These are phyloP conservation scores for Aegilops bicornis DNA, from an alignment of 176 grass and related monocot species.

Conservation along the genomic window DNA sequence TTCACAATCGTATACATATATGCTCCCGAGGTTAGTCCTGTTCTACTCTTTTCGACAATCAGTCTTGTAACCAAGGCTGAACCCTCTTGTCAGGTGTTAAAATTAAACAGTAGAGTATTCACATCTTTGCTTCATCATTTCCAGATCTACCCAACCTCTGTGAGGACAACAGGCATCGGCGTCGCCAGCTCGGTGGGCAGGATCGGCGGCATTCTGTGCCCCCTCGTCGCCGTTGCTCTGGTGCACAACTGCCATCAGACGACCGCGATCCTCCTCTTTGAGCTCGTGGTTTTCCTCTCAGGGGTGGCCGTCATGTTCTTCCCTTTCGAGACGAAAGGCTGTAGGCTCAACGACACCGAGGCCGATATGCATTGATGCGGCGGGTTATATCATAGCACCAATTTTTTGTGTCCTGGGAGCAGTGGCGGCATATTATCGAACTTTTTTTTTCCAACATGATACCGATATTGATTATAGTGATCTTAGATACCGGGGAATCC, in stretches of 20 bases:
- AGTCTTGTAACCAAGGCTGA: neutral
- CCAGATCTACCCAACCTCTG: slow-evolving; percentile 83
- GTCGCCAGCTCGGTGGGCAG: slow-evolving; percentile 83
- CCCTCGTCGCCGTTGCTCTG: slow-evolving; percentile 81
- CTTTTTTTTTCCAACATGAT: neutral
- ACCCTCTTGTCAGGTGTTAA: neutral
- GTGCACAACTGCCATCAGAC: slow-evolving; percentile 84
- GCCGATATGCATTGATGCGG: slow-evolving; percentile 45
- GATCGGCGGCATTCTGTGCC: slow-evolving; percentile 89
- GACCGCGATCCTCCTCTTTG: slow-evolving; percentile 69
- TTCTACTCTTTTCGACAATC: neutral
- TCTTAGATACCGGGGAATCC: neutral
- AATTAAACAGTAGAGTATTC: too few species aligned
- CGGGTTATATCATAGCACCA: neutral
- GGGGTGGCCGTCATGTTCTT: slow-evolving; percentile 81
- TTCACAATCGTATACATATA: slow-evolving; percentile 95
- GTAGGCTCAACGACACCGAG: slow-evolving; percentile 62
- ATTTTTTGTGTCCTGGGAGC: neutral
- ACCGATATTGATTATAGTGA: neutral
- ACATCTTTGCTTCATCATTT: neutral
- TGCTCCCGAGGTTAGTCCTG: slow-evolving; percentile 79
- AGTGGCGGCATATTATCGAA: neutral
- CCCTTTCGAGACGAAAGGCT: slow-evolving; percentile 77
- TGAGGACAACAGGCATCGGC: slow-evolving; percentile 77
- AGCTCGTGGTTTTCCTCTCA: slow-evolving; percentile 78